Evolutionary conservation across 192 early-diverging fungal genomes (phyloP).

Genomic region (Gamsiella multidivaricata): DNA sequence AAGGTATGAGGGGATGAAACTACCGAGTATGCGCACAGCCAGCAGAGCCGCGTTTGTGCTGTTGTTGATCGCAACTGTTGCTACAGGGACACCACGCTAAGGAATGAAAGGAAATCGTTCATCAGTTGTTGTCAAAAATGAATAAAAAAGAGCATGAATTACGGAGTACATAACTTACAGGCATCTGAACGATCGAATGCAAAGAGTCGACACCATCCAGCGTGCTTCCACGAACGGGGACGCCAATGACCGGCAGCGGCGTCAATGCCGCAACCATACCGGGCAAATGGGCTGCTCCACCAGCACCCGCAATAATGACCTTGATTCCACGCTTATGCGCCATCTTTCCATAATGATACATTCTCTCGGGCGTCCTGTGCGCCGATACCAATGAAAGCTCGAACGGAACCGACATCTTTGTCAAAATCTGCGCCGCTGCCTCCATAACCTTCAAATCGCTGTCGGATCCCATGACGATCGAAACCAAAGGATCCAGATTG

Average conservation of each 20-base stretch:
- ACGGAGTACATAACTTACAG: slow-evolving; percentile 66
- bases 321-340: slow-evolving; percentile 93
- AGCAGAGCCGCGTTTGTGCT: slow-evolving; percentile 95
- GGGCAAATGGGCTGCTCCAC: slow-evolving; percentile 98
- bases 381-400: slow-evolving; percentile 98
- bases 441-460: slow-evolving; percentile 96
- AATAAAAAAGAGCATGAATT: background rate
- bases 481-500: slow-evolving; percentile 80
- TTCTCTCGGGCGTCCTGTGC: slow-evolving; percentile 93
- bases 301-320: slow-evolving; percentile 98
- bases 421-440: slow-evolving; percentile 88
- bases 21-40: slow-evolving; percentile 91
- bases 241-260: slow-evolving; percentile 97
- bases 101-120: background rate
- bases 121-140: background rate
- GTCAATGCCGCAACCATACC: slow-evolving; percentile 99
- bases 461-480: slow-evolving; percentile 99
- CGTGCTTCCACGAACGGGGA: slow-evolving; percentile 91
- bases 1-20: slow-evolving; percentile 77
- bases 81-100: slow-evolving; percentile 96
- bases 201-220: slow-evolving; percentile 98
- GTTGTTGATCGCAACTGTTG: slow-evolving; percentile 99
- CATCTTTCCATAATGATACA: slow-evolving; percentile 91
- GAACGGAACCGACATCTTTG: slow-evolving; percentile 92
- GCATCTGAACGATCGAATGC: slow-evolving; percentile 99